phyloP scores from a whole-genome alignment of 2,329 filamentous ascomycete species.

The Monosporascus sp. region DNA sequence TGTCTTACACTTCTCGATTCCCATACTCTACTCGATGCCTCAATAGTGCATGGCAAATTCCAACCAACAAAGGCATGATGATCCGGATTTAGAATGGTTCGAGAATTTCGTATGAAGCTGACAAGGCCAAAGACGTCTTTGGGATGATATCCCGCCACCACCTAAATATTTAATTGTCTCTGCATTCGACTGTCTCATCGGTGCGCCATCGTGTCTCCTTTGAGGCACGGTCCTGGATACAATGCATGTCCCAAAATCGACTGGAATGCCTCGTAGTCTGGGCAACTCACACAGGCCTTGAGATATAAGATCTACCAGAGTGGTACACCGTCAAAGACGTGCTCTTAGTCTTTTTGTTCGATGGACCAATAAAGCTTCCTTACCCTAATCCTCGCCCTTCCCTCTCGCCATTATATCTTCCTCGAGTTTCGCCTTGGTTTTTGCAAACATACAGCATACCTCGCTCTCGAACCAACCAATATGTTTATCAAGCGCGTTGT shows the following conservation, averaged over 20 bases:
- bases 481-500: constrained; percentile 19
- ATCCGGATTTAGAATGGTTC: not conserved
- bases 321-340: not conserved
- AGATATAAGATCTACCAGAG: not conserved
- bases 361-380: not conserved
- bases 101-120: not conserved
- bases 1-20: not conserved
- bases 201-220: not conserved
- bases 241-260: not conserved
- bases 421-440: not conserved
- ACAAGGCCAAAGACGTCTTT: not conserved
- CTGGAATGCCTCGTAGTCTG: not conserved
- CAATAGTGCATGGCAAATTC: not conserved
- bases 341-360: not conserved
- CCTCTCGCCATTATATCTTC: not conserved
- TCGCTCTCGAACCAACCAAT: constrained; percentile 3
- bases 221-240: not conserved
- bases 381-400: not conserved
- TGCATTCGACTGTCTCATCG: not conserved
- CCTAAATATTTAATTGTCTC: not conserved
- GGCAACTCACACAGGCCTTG: not conserved
- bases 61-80: not conserved
- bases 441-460: not conserved
- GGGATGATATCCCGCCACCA: not conserved
- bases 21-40: not conserved